Evolutionary conservation across 371 early-diverging fungal genomes (phyloP).

Genomic region (Lichtheimia hyalospora): DNA sequence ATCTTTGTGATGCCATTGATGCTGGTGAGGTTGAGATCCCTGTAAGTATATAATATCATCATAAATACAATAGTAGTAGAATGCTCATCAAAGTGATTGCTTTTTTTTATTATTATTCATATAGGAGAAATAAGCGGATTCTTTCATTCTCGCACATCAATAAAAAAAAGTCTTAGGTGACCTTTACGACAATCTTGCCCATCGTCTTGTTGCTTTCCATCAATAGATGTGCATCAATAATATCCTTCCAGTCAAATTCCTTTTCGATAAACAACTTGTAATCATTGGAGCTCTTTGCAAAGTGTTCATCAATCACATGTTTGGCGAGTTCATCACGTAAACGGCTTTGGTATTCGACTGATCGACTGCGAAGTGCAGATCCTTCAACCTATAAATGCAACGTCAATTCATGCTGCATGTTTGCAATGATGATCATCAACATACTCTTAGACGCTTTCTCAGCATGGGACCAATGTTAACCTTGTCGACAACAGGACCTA

Average conservation of each 20-base stretch:
- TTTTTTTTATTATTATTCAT: not conserved
- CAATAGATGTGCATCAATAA: constrained; percentile 62
- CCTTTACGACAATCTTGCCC: constrained; percentile 60
- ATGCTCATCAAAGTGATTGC: not conserved
- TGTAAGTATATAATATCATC: too few species aligned
- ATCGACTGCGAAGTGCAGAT: constrained; percentile 67
- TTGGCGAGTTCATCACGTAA: constrained; percentile 50
- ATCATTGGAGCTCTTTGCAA: constrained; percentile 31
- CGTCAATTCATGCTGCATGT: too few species aligned
- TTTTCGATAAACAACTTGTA: constrained; percentile 58
- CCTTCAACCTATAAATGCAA: constrained; percentile 58
- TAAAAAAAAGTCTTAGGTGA: constrained; percentile 15
- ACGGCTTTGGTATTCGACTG: constrained; percentile 59
- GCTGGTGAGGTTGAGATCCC: constrained; percentile 84
- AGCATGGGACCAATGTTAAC: constrained; percentile 56
- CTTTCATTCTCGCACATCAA: too few species aligned
- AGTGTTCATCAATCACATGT: constrained; percentile 47
- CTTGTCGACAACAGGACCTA: constrained; percentile 47
- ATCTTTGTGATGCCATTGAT: constrained; percentile 49
- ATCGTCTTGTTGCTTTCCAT: constrained; percentile 65
- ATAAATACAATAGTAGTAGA: not conserved
- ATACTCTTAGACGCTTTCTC: constrained; percentile 64
- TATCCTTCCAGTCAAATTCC: constrained; percentile 66
- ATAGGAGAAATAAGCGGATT: constrained; percentile 29
- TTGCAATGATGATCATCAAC: too few species aligned